Evolutionary conservation across 495 filamentous ascomycete species (phyloP), one percentile per base, ranked within the genome.

Genomic region (Amniculicola lignicola): DNA sequence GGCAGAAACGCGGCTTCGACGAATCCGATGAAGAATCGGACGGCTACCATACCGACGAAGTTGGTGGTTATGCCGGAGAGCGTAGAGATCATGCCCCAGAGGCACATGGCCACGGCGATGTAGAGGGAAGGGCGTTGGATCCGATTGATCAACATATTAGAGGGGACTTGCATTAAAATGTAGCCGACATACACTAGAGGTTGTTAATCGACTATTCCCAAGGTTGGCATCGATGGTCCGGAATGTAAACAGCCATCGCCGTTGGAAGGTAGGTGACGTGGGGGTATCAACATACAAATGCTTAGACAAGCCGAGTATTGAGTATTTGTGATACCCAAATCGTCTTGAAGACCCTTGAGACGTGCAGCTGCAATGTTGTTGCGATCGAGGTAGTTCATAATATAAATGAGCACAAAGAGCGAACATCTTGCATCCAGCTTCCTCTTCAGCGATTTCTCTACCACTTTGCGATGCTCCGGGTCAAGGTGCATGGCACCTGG

Each of bases 41-140:
- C 29, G 3, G 47, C 55, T 9, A 51, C 47, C 47, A 59, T 51
- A 24, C 55, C 55, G 39, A 22, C 48, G 29, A 52, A 52, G 31
- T 59, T 59, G 4, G 35, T 25, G 14, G 33, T 28, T 18, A 19
- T 33, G 28, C 55, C 55, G n/a, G 47, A 46, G 1, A 59, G 37
- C 2, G 55, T 59, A 2, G 47, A 51, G n/a, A 59, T 51, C 40
- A 46, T 51, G 19, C 55, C 55, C 55, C 55, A 59, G 2, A 59
- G 39, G 1, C 51, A 31, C 47, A 59, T 59, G 21, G 41, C 46
- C 15, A 47, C 23, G 29, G 19, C 21, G 35, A 59, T 59, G 40
- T 59, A 59, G 14, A 51, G 2, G 1, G 55, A 59, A 4, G 55
- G 55, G 10, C 55, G 28, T 18, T 21, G 15, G 31, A 59, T 51